Conservation (phyloP, 495 filamentous ascomycete genomes). For the Cetradonia linearis region DNA sequence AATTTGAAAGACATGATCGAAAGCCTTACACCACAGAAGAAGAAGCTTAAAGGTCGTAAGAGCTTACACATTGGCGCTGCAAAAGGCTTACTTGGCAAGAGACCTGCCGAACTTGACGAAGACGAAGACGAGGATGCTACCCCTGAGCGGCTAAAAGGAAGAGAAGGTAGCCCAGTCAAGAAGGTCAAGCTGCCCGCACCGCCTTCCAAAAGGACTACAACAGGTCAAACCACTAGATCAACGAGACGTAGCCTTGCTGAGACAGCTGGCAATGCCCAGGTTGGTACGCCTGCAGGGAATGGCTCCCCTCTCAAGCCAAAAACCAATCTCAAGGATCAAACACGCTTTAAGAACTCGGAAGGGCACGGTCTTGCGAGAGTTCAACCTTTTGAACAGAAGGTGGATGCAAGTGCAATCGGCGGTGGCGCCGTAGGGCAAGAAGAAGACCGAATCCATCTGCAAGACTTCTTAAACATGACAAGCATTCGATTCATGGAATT, state of each 20-base stretch:
- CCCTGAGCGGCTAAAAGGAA: slow-evolving; percentile 59
- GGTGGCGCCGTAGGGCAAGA: slow-evolving; percentile 32
- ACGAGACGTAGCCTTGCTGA: slow-evolving; percentile 27
- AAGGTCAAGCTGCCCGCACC: slow-evolving; percentile 57
- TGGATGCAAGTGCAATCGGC: slow-evolving; percentile 24
- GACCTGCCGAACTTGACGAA: slow-evolving; percentile 60
- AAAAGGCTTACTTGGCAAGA: slow-evolving; percentile 62
- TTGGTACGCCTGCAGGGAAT: slow-evolving; percentile 34
- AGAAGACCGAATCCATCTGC: slow-evolving; percentile 67
- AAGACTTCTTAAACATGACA: slow-evolving; percentile 90
- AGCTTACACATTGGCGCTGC: slow-evolving; percentile 69
- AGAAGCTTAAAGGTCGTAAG: slow-evolving; percentile 55
- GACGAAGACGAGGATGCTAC: slow-evolving; percentile 55
- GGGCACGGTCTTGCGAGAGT: slow-evolving; percentile 32
- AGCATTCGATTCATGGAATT: slow-evolving; percentile 96
- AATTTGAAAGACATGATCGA: slow-evolving; percentile 68
- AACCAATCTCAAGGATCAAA: slow-evolving; percentile 41
- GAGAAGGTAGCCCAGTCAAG: slow-evolving; percentile 67
- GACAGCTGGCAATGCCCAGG: slow-evolving; percentile 20
- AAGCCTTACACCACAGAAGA: slow-evolving; percentile 67
- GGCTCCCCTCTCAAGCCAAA: slow-evolving; percentile 39
- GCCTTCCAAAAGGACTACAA: slow-evolving; percentile 51
- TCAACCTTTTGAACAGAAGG: slow-evolving; percentile 37
- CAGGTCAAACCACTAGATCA: slow-evolving; percentile 47
- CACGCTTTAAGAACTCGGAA: slow-evolving; percentile 41